Conservation (phyloP, 441 rosid species). For the Populus hybrid region DNA sequence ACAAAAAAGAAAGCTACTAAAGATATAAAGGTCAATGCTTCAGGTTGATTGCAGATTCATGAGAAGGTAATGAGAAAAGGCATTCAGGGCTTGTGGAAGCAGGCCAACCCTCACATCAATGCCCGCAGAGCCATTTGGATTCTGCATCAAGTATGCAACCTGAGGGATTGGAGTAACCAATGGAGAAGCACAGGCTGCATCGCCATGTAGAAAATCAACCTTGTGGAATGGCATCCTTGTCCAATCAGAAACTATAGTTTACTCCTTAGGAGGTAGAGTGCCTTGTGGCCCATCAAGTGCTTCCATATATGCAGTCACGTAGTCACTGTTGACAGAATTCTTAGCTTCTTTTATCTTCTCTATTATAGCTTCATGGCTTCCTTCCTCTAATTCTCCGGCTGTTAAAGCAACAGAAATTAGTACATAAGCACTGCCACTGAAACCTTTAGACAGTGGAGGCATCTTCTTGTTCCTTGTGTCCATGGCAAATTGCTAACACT, state of each 20-base stretch:
- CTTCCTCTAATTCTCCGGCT: constrained; percentile 43
- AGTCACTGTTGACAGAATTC: constrained; percentile 39
- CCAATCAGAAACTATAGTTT: constrained; percentile 70
- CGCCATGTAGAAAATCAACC: constrained; percentile 40
- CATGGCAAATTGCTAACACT: constrained; percentile 66
- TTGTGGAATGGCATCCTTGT: constrained; percentile 66
- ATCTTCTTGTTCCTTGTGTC: constrained; percentile 49
- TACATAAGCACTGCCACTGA: constrained; percentile 62
- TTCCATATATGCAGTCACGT: constrained; percentile 50
- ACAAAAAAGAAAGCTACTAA: neutral
- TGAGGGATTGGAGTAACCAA: constrained; percentile 60
- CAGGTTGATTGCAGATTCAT: constrained; percentile 2
- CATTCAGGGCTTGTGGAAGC: constrained; percentile 31
- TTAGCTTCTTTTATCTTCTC: constrained; percentile 60
- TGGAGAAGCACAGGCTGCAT: constrained; percentile 46
- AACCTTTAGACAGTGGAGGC: constrained; percentile 45
- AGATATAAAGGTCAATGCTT: neutral
- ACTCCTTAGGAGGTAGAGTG: constrained; percentile 54
- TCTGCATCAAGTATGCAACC: constrained; percentile 65
- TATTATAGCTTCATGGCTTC: constrained; percentile 32
- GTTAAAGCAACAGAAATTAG: constrained; percentile 48
- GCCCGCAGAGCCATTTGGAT: constrained; percentile 42
- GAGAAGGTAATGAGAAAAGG: constrained; percentile 41
- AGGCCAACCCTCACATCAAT: constrained; percentile 55
- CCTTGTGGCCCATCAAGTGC: constrained; percentile 45